phyloP scores from a whole-genome alignment of 2,329 filamentous ascomycete species.

The Cryphonectria radicalis region DNA sequence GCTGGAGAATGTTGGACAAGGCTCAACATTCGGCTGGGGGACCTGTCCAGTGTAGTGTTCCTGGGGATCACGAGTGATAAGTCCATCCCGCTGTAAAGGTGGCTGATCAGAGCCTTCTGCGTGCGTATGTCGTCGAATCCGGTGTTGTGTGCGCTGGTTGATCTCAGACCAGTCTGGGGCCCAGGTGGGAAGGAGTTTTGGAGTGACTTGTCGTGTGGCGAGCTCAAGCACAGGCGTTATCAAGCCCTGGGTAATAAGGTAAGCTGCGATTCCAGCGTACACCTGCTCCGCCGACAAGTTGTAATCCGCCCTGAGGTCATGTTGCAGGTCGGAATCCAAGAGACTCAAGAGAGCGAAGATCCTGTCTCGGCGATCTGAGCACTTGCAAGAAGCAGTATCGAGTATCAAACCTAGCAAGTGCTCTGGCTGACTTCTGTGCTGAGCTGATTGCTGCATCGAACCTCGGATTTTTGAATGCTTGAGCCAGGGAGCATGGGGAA shows the following conservation, averaged over 20 bases:
- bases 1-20: background rate
- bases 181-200: background rate
- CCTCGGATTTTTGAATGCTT: background rate
- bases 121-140: no score
- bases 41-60: no score
- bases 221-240: background rate
- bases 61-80: no score
- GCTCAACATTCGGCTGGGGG: no score
- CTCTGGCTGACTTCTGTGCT: background rate
- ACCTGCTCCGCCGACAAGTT: background rate
- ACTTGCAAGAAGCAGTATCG: background rate
- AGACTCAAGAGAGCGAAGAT: background rate
- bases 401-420: background rate
- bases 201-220: background rate
- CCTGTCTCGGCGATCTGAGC: background rate
- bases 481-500: background rate
- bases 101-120: no score
- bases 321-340: background rate
- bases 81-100: no score
- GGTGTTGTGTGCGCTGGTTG: no score
- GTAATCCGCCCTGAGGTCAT: background rate
- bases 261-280: background rate
- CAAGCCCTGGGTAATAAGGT: background rate
- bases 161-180: background rate
- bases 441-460: background rate